These are phyloP conservation scores for Candida glucosophila DNA, from an alignment of 1,139 yeast genomes.

Conservation along the genomic window DNA sequence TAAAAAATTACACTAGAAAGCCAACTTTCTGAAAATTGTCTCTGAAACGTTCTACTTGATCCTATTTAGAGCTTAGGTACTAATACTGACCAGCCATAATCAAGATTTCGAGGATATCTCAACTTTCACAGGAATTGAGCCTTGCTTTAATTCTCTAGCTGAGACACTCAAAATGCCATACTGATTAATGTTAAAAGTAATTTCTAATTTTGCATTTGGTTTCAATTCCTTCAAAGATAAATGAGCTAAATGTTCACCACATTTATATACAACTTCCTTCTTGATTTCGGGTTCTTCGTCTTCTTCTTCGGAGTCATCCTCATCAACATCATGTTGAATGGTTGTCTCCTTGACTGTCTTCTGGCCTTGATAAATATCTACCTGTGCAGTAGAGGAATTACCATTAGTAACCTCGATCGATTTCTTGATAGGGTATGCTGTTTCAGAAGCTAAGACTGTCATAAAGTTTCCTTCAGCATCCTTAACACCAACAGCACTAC, in stretches of 20 bases:
- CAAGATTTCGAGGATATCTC: constrained; percentile 20
- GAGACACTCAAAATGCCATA: constrained; percentile 77
- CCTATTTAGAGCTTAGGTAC: too few species aligned
- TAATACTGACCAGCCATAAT: too few species aligned
- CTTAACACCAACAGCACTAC: constrained; percentile 79
- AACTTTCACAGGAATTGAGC: constrained; percentile 46
- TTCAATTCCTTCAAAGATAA: constrained; percentile 67
- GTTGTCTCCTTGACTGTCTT: constrained; percentile 71
- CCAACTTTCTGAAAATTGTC: too few species aligned
- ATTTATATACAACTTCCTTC: constrained; percentile 64
- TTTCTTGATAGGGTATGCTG: constrained; percentile 89
- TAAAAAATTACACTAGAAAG: too few species aligned
- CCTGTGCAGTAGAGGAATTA: constrained; percentile 47
- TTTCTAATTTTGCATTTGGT: constrained; percentile 65
- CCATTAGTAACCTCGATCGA: constrained; percentile 60
- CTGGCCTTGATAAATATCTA: constrained; percentile 81
- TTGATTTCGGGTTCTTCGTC: constrained; percentile 65
- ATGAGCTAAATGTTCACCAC: constrained; percentile 73
- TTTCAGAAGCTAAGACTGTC: constrained; percentile 71
- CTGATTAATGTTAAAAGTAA: constrained; percentile 73
- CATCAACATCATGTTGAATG: constrained; percentile 49
- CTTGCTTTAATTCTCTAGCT: constrained; percentile 75
- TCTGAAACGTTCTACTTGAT: too few species aligned
- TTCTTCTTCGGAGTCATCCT: constrained; percentile 20
- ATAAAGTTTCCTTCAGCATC: constrained; percentile 65